A percentile compares a stretch with the other conserved stretches of the same genome.
Evolutionary conservation across 78 protist species (phyloP).

Genomic region (Dictyostelium purpureum): DNA sequence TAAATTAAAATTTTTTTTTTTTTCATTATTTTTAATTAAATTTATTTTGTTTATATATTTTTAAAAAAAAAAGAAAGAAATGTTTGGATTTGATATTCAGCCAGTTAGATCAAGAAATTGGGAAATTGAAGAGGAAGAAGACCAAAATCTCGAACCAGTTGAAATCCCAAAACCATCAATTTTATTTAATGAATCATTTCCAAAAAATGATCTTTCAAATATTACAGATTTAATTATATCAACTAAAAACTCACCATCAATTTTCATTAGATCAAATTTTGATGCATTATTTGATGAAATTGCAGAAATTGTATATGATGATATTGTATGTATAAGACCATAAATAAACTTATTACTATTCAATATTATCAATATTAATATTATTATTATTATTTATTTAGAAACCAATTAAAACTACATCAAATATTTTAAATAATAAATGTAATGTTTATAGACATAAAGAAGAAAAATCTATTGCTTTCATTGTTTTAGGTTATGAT

Average conservation of each 20-base stretch:
- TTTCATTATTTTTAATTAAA: too few relatives aligned
- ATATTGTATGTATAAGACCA: slow-evolving; percentile 31
- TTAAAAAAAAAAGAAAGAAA: neutral
- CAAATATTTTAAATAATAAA: slow-evolving; percentile 29
- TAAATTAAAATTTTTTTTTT: too few relatives aligned
- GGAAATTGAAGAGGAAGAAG: slow-evolving; percentile 78
- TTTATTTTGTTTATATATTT: neutral
- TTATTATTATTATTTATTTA: neutral
- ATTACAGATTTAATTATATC: neutral
- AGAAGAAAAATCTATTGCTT: neutral
- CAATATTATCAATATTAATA: neutral
- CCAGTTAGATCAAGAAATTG: slow-evolving; percentile 69
- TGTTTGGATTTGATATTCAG: slow-evolving; percentile 56
- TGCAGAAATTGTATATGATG: slow-evolving; percentile 35
- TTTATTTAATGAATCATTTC: neutral
- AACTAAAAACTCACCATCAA: slow-evolving; percentile 45
- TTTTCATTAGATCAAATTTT: slow-evolving; percentile 15
- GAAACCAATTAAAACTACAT: neutral
- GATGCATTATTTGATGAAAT: neutral
- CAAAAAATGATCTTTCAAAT: neutral
- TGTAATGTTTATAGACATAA: slow-evolving; percentile 15
- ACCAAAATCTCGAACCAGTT: neutral
- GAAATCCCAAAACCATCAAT: slow-evolving; percentile 22
- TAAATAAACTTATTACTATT: neutral
- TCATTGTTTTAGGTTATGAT: slow-evolving; percentile 7